Conservation (phyloP, 768 basidiomycete genomes). For the Lentinula lateritia region DNA sequence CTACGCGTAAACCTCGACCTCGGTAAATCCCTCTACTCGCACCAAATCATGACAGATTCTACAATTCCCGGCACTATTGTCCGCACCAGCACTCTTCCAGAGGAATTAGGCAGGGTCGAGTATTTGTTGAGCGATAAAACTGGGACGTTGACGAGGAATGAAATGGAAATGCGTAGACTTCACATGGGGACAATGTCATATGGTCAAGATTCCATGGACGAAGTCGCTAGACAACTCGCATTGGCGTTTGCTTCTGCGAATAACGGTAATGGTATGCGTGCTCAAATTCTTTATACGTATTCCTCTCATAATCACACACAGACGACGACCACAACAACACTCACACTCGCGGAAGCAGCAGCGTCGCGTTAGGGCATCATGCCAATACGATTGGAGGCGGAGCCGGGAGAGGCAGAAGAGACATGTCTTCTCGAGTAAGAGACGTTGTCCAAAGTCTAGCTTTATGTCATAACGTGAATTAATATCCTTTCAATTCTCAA, state of each 20-base stretch:
- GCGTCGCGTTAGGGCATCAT: neutral
- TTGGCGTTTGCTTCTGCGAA: constrained; percentile 81
- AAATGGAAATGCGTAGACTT: constrained; percentile 99
- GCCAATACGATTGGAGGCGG: constrained; percentile 29
- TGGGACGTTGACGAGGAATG: constrained; percentile 95
- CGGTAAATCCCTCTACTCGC: constrained; percentile 98
- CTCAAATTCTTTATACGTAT: neutral
- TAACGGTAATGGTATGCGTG: constrained; percentile 30
- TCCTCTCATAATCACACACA: neutral
- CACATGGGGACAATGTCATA: constrained; percentile 99
- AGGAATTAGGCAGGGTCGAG: constrained; percentile 92
- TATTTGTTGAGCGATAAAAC: constrained; percentile 98
- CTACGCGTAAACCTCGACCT: constrained; percentile 98
- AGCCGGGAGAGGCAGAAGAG: constrained; percentile 76
- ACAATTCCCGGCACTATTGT: constrained; percentile 97
- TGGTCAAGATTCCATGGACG: constrained; percentile 98
- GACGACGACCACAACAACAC: neutral
- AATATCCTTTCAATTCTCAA: neutral
- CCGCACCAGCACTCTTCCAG: constrained; percentile 94
- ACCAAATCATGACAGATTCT: constrained; percentile 87
- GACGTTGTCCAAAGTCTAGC: constrained; percentile 93
- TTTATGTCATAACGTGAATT: constrained; percentile 87
- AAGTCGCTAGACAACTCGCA: constrained; percentile 88
- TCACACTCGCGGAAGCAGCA: neutral
- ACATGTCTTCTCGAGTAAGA: constrained; percentile 90